Evolutionary conservation across 2,329 filamentous ascomycete species (phyloP).

Genomic region (Proliferodiscus dingleyae): DNA sequence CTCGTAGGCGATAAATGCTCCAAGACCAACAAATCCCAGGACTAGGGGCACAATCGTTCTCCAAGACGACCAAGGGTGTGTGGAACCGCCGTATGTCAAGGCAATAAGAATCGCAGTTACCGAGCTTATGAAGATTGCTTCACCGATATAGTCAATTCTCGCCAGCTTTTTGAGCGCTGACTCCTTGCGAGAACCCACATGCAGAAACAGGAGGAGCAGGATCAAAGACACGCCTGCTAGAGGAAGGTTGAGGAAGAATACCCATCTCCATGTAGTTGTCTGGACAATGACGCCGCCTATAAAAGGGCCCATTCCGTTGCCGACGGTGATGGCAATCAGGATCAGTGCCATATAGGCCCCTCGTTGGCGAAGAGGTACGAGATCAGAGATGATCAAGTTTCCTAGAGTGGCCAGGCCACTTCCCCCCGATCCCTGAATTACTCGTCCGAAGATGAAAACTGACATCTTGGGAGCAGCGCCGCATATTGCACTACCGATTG

Average conservation of each 20-base stretch:
- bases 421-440: conserved; percentile 48
- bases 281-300: conserved; percentile 40
- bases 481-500: conserved; percentile 24
- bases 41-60: conserved; percentile 55
- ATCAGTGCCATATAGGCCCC: conserved; percentile 36
- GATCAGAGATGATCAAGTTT: conserved; percentile 45
- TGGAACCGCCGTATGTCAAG: conserved; percentile 57
- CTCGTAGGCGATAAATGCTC: conserved; percentile 38
- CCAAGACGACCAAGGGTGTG: conserved; percentile 58
- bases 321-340: conserved; percentile 35
- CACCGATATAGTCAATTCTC: conserved; percentile 61
- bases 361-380: conserved; percentile 44
- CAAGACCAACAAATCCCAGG: conserved; percentile 46
- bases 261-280: conserved; percentile 34
- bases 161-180: conserved; percentile 29
- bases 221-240: conserved; percentile 12
- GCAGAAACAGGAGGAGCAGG: conserved; percentile 10
- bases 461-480: conserved; percentile 25
- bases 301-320: conserved; percentile 35
- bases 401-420: conserved; percentile 42
- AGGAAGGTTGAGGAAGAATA: conserved; percentile 17
- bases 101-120: conserved; percentile 52
- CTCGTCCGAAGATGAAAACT: conserved; percentile 9
- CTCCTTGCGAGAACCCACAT: conserved; percentile 8
- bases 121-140: conserved; percentile 52